phyloP scores from a whole-genome alignment of 441 rosid species.

The Pelargonium myrrhifolium region DNA sequence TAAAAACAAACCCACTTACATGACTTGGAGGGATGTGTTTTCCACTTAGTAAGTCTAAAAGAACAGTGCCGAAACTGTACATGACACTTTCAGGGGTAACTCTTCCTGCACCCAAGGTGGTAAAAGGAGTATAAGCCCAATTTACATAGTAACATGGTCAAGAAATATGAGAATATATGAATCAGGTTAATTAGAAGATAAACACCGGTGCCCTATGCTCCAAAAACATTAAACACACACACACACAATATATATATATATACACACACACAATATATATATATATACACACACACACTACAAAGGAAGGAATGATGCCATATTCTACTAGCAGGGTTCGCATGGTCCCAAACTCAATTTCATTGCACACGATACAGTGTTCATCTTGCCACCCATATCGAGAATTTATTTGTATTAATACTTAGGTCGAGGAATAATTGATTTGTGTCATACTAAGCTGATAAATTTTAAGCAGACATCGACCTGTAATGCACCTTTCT shows the following conservation, averaged over 20 bases:
- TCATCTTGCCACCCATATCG: neutral
- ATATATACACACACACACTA: too few species aligned
- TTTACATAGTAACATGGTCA: neutral
- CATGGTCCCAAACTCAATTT: neutral
- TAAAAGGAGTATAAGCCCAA: neutral
- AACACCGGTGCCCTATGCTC: neutral
- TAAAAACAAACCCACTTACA: conserved; percentile 21
- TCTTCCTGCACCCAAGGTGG: conserved; percentile 40
- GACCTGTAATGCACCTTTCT: too few species aligned
- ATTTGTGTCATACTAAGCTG: too few species aligned
- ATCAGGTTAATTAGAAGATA: neutral
- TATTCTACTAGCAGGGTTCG: too few species aligned
- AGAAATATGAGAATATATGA: neutral
- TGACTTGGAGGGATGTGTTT: conserved; percentile 39
- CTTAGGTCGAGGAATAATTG: too few species aligned
- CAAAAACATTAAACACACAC: too few species aligned
- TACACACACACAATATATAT: too few species aligned
- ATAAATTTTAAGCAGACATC: too few species aligned
- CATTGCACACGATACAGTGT: neutral
- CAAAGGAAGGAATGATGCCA: too few species aligned
- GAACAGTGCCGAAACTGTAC: conserved; percentile 69
- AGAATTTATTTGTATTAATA: neutral
- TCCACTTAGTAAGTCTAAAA: conserved; percentile 37
- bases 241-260: too few species aligned
- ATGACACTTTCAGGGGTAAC: conserved; percentile 79